Conservation (phyloP, 441 rosid genomes). For the Pelargonium cotyledonis region DNA sequence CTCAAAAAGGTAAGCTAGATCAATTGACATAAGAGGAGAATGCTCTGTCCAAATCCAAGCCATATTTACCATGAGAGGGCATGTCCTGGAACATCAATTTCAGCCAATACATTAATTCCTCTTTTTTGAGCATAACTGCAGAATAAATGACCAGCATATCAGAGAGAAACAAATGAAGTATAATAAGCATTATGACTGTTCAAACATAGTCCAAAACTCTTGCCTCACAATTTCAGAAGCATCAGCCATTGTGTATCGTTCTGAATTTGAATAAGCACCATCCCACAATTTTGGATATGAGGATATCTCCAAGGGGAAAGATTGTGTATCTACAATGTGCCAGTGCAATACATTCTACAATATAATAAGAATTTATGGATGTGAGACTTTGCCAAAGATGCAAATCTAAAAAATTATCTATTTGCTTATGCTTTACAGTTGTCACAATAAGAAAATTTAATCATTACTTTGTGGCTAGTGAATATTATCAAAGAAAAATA, state of each 20-base stretch:
- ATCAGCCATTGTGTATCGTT: slow-evolving; percentile 52
- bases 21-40: too few species aligned
- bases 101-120: slow-evolving; percentile 65
- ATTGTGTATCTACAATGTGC: slow-evolving; percentile 70
- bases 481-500: too few species aligned
- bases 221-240: slow-evolving; percentile 69
- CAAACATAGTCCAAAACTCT: slow-evolving; percentile 15
- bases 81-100: slow-evolving; percentile 76
- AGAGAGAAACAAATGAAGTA: slow-evolving; percentile 13
- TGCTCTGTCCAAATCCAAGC: background rate
- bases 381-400: too few species aligned
- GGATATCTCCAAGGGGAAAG: slow-evolving; percentile 72
- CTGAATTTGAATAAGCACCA: slow-evolving; percentile 54
- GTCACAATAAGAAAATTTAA: too few species aligned
- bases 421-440: too few species aligned
- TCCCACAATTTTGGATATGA: slow-evolving; percentile 71
- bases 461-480: too few species aligned
- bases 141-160: background rate
- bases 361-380: background rate
- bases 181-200: background rate
- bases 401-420: too few species aligned
- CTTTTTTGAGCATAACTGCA: slow-evolving; percentile 51
- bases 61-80: slow-evolving; percentile 54
- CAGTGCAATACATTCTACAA: slow-evolving; percentile 70
- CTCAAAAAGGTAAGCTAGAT: too few species aligned